Evolutionary conservation across 2,329 filamentous ascomycete species (phyloP).

Genomic region (Cadophora gregata): DNA sequence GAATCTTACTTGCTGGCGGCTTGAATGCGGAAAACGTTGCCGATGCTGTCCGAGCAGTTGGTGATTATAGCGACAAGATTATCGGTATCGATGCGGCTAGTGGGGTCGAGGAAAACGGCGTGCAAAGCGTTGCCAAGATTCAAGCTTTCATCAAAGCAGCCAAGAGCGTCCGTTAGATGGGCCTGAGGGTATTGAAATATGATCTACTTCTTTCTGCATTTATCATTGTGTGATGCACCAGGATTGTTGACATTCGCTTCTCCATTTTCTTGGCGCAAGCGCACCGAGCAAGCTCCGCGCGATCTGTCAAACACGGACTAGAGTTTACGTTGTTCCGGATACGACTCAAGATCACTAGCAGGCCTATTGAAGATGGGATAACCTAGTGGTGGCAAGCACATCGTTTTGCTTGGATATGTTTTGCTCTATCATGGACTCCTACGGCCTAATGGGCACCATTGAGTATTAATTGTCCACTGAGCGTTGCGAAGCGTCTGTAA

Average conservation of each 20-base stretch:
- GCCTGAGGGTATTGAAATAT: background rate
- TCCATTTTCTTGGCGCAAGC: background rate
- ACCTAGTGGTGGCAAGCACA: too few relatives aligned
- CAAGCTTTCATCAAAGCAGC: conserved; percentile 77
- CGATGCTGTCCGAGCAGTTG: conserved; percentile 67
- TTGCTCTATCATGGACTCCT: too few relatives aligned
- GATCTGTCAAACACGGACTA: background rate
- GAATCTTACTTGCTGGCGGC: conserved; percentile 84
- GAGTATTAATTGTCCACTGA: too few relatives aligned
- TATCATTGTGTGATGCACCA: background rate
- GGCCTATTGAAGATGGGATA: too few relatives aligned
- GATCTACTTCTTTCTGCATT: background rate
- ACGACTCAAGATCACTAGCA: too few relatives aligned
- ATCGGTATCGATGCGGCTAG: conserved; percentile 92
- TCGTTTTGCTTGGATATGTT: too few relatives aligned
- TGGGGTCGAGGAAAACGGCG: conserved; percentile 84
- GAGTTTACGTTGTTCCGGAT: too few relatives aligned
- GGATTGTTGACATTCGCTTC: background rate
- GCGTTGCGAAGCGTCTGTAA: too few relatives aligned
- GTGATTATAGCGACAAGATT: conserved; percentile 65
- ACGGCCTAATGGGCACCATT: too few relatives aligned
- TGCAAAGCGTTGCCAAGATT: conserved; percentile 84
- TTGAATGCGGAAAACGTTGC: conserved; percentile 80
- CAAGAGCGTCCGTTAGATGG: conserved; percentile 53
- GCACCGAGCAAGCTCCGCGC: background rate